Percentiles rank a stretch among this genome's conserved stretches.
phyloP scores from a whole-genome alignment of 106 monocot genomes.

The Dioscorea dumetorum region DNA sequence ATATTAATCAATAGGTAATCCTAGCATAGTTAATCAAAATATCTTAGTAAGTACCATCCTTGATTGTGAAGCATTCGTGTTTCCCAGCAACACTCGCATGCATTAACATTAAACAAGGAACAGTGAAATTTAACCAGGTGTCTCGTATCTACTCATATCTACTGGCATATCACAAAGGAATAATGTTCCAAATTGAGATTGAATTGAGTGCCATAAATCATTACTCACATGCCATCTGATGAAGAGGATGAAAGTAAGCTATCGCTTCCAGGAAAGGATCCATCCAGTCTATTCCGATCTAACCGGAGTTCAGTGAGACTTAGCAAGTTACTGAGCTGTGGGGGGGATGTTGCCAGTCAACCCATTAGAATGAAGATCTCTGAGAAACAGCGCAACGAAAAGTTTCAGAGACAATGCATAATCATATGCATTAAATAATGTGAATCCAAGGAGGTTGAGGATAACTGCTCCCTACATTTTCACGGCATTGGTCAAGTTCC shows the following conservation, averaged over 20 bases:
- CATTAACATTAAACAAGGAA: no score
- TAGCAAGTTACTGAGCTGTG: slow-evolving; percentile 43
- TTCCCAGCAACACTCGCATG: no score
- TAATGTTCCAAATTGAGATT: no score
- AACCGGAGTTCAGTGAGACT: slow-evolving; percentile 66
- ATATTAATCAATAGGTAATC: no score
- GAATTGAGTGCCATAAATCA: neutral
- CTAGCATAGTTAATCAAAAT: no score
- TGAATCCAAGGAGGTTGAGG: neutral
- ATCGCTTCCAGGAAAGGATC: slow-evolving; percentile 43
- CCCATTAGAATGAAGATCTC: slow-evolving; percentile 74
- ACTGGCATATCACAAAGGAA: no score
- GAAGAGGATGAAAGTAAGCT: neutral
- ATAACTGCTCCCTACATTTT: slow-evolving; percentile 45
- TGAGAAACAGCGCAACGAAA: slow-evolving; percentile 10
- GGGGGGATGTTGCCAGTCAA: slow-evolving; percentile 57
- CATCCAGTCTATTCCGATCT: slow-evolving; percentile 69
- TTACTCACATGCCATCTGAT: slow-evolving; percentile 20
- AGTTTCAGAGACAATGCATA: neutral
- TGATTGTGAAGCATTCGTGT: no score
- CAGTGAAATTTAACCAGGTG: no score
- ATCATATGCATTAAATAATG: neutral
- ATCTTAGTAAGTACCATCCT: no score
- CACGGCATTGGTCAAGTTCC: slow-evolving; percentile 31
- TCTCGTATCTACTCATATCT: no score